These are phyloP conservation scores for Trichosporon sp. DNA, from an alignment of 1,284 basidiomycete species.

Conservation along the genomic window DNA sequence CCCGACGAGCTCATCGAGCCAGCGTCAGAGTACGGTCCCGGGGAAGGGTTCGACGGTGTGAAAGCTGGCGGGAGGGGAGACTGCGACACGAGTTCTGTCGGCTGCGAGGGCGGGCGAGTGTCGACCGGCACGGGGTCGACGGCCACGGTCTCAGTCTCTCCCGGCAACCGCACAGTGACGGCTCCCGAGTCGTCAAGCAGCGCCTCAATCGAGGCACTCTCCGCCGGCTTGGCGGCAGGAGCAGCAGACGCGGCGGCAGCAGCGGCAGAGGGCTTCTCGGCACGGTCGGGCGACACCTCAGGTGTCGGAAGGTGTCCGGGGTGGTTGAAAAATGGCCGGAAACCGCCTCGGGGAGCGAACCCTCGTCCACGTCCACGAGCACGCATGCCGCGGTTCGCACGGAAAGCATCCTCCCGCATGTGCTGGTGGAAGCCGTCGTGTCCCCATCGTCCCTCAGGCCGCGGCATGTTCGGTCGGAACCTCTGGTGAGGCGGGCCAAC, in stretches of 20 bases:
- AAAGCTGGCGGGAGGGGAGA: constrained; percentile 29
- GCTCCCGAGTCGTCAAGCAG: constrained; percentile 38
- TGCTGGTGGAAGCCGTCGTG: constrained; percentile 49
- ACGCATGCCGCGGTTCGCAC: constrained; percentile 24
- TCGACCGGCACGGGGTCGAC: constrained; percentile 17
- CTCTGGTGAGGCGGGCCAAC: constrained; percentile 8
- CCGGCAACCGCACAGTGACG: constrained; percentile 45
- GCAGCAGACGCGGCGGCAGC: background rate
- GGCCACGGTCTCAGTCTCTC: constrained; percentile 24
- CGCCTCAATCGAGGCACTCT: constrained; percentile 34
- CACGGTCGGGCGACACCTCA: constrained; percentile 31
- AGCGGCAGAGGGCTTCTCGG: background rate
- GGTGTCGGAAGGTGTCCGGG: constrained; percentile 30
- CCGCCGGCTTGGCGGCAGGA: constrained; percentile 18
- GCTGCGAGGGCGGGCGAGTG: constrained; percentile 24
- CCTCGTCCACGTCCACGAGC: constrained; percentile 31
- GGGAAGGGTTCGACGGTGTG: constrained; percentile 30
- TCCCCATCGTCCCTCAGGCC: constrained; percentile 41
- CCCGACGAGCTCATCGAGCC: constrained; percentile 39
- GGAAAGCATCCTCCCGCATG: constrained; percentile 25
- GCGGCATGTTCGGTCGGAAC: constrained; percentile 26
- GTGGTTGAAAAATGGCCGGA: constrained; percentile 17
- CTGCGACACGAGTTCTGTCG: constrained; percentile 17
- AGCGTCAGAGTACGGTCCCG: constrained; percentile 38
- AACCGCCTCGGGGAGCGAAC: constrained; percentile 20